Base-by-base conservation (phyloP, 805 yeast species). In the Nakazawaea pomicola region DNA sequence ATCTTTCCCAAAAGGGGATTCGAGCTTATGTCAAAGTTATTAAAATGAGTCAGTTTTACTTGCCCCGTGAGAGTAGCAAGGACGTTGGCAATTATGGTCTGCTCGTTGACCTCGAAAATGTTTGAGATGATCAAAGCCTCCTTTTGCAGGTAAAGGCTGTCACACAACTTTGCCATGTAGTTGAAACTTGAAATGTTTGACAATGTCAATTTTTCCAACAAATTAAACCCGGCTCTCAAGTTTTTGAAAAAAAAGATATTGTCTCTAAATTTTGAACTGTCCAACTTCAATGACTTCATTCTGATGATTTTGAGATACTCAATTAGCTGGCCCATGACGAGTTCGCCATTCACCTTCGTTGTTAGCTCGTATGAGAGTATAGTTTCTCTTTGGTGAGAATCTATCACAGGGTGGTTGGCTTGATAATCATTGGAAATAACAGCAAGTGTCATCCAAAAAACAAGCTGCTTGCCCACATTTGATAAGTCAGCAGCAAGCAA, bases 1-100 rank as follows among this genome's bases (percentile, higher is more conserved):
- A 41, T 27, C 3, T 16, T 18, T 2, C 32, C 40, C 15, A 41
- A 16, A 4, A 41, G 18, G 16, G 44, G 44, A 29, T 41, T 41
- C 5, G 33, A 14, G 16, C 18, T 24, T 18, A 31, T 6, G 21
- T 41, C 44, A 8, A 31, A 31, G 8, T 31, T 31, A 4, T 3
- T 10, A 23, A 41, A 41, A 36, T 30, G 29, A 7, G 17, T 7
- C 4, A 4, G 5, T 23, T 31, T 24, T n/a, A 41, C n/a, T 19
- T 24, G 25, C 2, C 14, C 19, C 4, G 36, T 2, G 23, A 20
- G 24, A 3, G 23, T 15, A 5, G 38, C 19, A 16, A 39, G 28
- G 4, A 39, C 5, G 21, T 39, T 33, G 8, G 43, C 33, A 19
- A 39, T 20, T 6, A 39, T 39, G 4, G 43, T 33, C 6, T 23